phyloP scores from a whole-genome alignment of 306 rosid genomes.

The Trichosanthes truncata region DNA sequence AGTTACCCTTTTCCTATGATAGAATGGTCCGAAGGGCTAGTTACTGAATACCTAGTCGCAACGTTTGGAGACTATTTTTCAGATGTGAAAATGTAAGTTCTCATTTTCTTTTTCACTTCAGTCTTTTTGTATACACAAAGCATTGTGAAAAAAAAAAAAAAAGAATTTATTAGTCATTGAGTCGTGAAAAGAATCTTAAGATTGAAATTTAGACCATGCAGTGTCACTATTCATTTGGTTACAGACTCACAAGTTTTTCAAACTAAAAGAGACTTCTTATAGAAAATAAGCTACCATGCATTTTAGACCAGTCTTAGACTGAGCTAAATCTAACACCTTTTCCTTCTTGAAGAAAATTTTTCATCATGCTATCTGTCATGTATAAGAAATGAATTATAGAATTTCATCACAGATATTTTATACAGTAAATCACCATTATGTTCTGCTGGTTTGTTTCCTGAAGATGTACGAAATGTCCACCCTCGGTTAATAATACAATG shows the following conservation, averaged over 20 bases:
- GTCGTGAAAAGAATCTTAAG: background rate
- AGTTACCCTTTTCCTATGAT: constrained; percentile 7
- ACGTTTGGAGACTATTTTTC: constrained; percentile 88
- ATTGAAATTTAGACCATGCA: background rate
- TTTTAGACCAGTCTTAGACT: background rate
- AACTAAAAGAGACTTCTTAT: background rate
- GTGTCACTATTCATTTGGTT: background rate
- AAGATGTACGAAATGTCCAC: background rate
- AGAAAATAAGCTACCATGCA: background rate
- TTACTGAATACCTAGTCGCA: constrained; percentile 89
- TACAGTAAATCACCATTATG: background rate
- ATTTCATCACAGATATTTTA: background rate
- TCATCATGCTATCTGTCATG: background rate
- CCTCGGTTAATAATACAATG: background rate
- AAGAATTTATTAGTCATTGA: background rate
- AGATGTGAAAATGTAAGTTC: constrained; percentile 87
- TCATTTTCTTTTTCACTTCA: constrained; percentile 1
- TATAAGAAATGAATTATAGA: background rate
- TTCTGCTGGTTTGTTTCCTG: background rate
- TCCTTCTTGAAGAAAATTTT: background rate
- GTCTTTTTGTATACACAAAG: background rate
- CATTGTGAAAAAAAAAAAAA: background rate
- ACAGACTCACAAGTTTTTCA: background rate
- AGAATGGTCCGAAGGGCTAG: constrained; percentile 94
- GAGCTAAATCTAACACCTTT: background rate